Base-by-base conservation (phyloP, 73 alveolate genomes). In the Breviolum minutum region DNA sequence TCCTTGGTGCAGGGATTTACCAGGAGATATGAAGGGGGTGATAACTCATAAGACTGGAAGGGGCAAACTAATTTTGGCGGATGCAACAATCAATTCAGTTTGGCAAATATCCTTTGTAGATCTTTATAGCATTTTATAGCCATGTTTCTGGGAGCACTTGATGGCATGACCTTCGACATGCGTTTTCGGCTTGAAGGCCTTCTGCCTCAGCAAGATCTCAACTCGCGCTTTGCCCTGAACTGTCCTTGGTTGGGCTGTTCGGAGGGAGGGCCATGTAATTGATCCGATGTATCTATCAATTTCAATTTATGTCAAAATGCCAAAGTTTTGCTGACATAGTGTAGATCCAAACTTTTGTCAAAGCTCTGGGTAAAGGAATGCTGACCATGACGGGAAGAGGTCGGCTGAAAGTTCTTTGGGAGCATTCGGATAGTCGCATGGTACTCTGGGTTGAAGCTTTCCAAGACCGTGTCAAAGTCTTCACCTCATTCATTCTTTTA, bases 151-250 rank as follows among this genome's bases (percentile, higher is more conserved):
- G 62, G 62, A 24, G 54, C 62, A 7, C 62, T 74, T 74, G 29
- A 74, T 4, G 17, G 22, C 17, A 5, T 17, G 20, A 10, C 91
- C 91, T 19, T 20, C 91, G 22, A 60, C 22, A 16, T 9, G 54
- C 12, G 74, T 16, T 40, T 60, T 40, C 19, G 74, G 74, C 74
- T 82, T 82, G 91, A 82, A 63, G 29, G 94, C 94, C 3, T 63
- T 22, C 62, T 85, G 94, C 63, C 79, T 61, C 26, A 85, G 79
- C 13, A 85, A 63, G 10, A 85, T 63, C 19, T 85, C 94, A 63
- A 62, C 63, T 8, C 70, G 68, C 13, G 80, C 94, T 10, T n/a
- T 20, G 30, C 80, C 94, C 60, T 24, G 30, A 0, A 61, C 94
- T 4, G 22, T 13, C 60, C 61, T 54, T 26, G n/a, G 69, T 69